Evolutionary conservation across 2,329 filamentous ascomycete genomes (phyloP), one percentile per base, ranked within the genome.

Genomic region (Penicillium sp.): DNA sequence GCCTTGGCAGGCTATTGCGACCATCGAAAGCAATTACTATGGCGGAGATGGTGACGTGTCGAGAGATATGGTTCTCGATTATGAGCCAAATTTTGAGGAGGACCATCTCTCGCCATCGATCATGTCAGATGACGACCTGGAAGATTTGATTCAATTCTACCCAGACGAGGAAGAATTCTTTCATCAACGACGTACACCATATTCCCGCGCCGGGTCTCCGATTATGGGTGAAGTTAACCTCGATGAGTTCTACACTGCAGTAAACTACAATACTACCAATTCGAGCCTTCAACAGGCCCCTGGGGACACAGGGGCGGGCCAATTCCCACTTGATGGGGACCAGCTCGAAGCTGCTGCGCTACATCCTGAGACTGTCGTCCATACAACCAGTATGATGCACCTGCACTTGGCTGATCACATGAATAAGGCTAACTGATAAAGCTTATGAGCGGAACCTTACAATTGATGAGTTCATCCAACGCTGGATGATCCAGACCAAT

Each of bases 381-480:
- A 67, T 44, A 64, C 61, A 29, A 64, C 63, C 1, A 68, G 65
- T 67, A 62, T 28, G 63, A 3, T 15, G 2, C 35, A 35, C 4
- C 18, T 25, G 32, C 40, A 25, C 25, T 13, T 18, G 15, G 8
- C 29, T 28, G 9, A 24, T 27, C 27, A 24, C 31, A 1, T 8
- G 18, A 33, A 18, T 18, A 20, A 18, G 23, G 24, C 47, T 58
- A 29, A 53, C 42, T 43, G 32, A 27, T 25, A 18, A 32, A 68
- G 71, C 69, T 24, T 66, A 69, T 45, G 71, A 74, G 55, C 60
- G 66, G 12, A 74, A 74, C 43, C 57, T 72, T 33, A 71, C 66
- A 3, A 62, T 74, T 41, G 69, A 72, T n/a, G 68, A 73, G 52
- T 74, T 74, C 47, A 70, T 74, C 33, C 56, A 65, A 29, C 69